Evolutionary conservation across 2,329 filamentous ascomycete species (phyloP).

Genomic region (Diaporthe aspalathi): DNA sequence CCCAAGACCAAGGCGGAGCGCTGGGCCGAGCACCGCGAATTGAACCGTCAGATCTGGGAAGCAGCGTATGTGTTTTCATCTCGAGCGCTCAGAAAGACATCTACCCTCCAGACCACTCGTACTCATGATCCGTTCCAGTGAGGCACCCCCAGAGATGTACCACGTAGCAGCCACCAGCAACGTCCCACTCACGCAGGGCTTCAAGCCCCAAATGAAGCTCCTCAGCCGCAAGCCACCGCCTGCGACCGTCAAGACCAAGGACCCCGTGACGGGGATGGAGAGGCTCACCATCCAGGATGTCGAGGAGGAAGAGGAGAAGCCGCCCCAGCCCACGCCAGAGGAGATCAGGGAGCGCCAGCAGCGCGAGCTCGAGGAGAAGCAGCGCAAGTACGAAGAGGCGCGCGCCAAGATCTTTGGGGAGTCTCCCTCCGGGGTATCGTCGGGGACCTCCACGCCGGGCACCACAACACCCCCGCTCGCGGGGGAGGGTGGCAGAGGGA

Average conservation of each 20-base stretch:
- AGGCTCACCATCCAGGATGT: slow-evolving; percentile 60
- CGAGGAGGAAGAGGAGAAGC: slow-evolving; percentile 70
- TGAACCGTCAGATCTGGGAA: slow-evolving; percentile 89
- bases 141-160: slow-evolving; percentile 80
- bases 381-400: slow-evolving; percentile 88
- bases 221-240: slow-evolving; percentile 83
- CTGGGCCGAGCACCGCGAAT: slow-evolving; percentile 82
- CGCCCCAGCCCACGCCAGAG: slow-evolving; percentile 71
- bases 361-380: slow-evolving; percentile 86
- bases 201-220: slow-evolving; percentile 86
- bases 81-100: not conserved
- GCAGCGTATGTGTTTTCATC: slow-evolving; percentile 73
- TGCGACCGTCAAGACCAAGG: slow-evolving; percentile 68
- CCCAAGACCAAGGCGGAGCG: slow-evolving; percentile 79
- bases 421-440: slow-evolving; percentile 44
- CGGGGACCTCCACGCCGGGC: slow-evolving; percentile 72
- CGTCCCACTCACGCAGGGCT: slow-evolving; percentile 73
- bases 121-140: slow-evolving; percentile 59
- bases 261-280: slow-evolving; percentile 62
- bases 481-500: slow-evolving; percentile 56
- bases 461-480: slow-evolving; percentile 69
- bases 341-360: slow-evolving; percentile 83
- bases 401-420: slow-evolving; percentile 88
- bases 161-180: slow-evolving; percentile 66
- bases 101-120: slow-evolving; percentile 12